phyloP scores from a whole-genome alignment of 768 basidiomycete species.

The Cystoderma amianthinum region DNA sequence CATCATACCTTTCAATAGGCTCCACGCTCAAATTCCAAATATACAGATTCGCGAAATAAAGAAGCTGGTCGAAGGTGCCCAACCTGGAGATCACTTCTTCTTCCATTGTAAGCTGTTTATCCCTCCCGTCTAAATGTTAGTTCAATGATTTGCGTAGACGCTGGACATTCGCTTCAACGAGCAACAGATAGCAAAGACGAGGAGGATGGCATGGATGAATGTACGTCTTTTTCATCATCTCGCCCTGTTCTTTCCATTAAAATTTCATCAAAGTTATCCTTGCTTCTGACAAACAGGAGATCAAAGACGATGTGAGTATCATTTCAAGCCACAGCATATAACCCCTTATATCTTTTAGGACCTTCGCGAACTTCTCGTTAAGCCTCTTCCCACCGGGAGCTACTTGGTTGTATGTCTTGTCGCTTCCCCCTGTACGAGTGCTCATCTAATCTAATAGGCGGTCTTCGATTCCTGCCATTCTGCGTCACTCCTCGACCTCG shows the following conservation, averaged over 20 bases:
- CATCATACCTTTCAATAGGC: neutral
- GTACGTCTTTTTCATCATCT: conserved; percentile 14
- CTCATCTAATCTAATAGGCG: conserved; percentile 8
- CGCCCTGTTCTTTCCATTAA: neutral
- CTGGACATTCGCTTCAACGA: conserved; percentile 44
- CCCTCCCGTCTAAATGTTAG: neutral
- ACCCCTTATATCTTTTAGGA: conserved; percentile 13
- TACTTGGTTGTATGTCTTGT: conserved; percentile 24
- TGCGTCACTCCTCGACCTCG: conserved; percentile 32
- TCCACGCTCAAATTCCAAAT: neutral
- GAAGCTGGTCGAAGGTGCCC: conserved; percentile 19
- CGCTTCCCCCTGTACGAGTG: neutral
- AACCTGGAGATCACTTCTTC: conserved; percentile 27
- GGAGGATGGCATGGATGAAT: conserved; percentile 47
- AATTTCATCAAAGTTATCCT: conserved; percentile 23
- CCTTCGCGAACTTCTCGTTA: conserved; percentile 26
- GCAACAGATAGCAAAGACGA: conserved; percentile 35
- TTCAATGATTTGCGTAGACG: conserved; percentile 18
- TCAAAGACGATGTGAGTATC: conserved; percentile 26
- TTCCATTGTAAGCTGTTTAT: conserved; percentile 20
- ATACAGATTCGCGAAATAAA: conserved; percentile 19
- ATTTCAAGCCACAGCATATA: neutral
- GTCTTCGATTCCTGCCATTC: conserved; percentile 35
- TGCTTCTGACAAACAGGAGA: conserved; percentile 27
- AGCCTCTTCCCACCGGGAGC: conserved; percentile 26